Evolutionary conservation across 768 basidiomycete genomes (phyloP).

Genomic region (Lactarius hengduanensis): DNA sequence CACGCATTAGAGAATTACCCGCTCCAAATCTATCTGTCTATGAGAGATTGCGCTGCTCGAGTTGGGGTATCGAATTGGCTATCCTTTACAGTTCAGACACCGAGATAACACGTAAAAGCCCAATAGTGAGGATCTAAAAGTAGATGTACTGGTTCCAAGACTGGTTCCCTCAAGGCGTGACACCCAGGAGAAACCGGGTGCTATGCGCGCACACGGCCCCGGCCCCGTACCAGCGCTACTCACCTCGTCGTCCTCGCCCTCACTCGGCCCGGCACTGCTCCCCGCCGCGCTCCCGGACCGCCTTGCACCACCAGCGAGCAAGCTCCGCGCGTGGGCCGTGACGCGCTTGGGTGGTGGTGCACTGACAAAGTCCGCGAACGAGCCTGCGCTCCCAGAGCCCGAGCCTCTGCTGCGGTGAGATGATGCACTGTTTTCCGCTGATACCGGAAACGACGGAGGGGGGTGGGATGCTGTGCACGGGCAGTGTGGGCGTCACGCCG

Average conservation of each 20-base stretch:
- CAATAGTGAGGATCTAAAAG: slow-evolving; percentile 20
- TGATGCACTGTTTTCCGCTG: neutral
- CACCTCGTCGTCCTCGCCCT: slow-evolving; percentile 37
- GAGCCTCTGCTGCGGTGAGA: slow-evolving; percentile 35
- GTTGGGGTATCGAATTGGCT: slow-evolving; percentile 11
- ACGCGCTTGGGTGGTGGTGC: slow-evolving; percentile 42
- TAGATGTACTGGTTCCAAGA: slow-evolving; percentile 3
- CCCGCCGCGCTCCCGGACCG: slow-evolving; percentile 27
- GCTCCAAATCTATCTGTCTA: neutral
- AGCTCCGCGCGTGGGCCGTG: slow-evolving; percentile 27
- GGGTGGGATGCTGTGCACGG: slow-evolving; percentile 47
- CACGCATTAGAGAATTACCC: neutral
- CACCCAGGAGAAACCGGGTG: neutral
- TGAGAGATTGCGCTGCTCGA: neutral
- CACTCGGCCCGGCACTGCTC: slow-evolving; percentile 44
- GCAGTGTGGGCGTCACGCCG: slow-evolving; percentile 41
- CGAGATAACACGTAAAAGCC: slow-evolving; percentile 4
- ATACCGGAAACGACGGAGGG: slow-evolving; percentile 12
- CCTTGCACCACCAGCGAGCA: slow-evolving; percentile 28
- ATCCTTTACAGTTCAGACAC: slow-evolving; percentile 16
- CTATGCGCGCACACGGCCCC: slow-evolving; percentile 15
- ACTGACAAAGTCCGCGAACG: slow-evolving; percentile 62
- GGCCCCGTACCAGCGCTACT: slow-evolving; percentile 17
- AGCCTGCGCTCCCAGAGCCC: slow-evolving; percentile 40
- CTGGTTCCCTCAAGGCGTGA: neutral